phyloP scores from a whole-genome alignment of 495 filamentous ascomycete genomes.

The Aspergillus coremiiformis region DNA sequence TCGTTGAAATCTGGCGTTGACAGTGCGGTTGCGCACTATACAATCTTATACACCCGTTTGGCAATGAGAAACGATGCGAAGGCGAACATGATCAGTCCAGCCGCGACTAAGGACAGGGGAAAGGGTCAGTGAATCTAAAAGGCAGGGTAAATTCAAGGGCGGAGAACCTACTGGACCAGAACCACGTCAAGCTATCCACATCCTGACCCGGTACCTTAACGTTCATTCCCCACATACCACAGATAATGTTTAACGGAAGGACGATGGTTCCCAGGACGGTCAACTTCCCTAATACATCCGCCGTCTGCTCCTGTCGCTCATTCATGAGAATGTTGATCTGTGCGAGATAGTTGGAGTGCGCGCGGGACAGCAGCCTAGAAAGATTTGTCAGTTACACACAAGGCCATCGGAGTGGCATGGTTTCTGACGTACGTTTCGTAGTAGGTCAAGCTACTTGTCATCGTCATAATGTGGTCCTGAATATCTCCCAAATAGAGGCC shows the following conservation, averaged over 20 bases:
- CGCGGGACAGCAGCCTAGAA: conserved; percentile 74
- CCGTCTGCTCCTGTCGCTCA: conserved; percentile 91
- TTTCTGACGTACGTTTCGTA: conserved; percentile 76
- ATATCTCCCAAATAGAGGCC: conserved; percentile 95
- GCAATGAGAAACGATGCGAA: conserved; percentile 71
- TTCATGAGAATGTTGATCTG: conserved; percentile 96
- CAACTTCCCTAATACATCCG: conserved; percentile 87
- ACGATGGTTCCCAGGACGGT: conserved; percentile 96
- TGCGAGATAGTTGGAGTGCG: conserved; percentile 93
- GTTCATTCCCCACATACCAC: conserved; percentile 99
- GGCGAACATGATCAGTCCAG: conserved; percentile 68
- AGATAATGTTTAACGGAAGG: conserved; percentile 96
- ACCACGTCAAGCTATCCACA: conserved; percentile 54
- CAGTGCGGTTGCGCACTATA: conserved; percentile 35
- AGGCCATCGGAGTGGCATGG: background rate
- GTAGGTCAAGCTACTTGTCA: conserved; percentile 90
- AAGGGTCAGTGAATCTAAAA: background rate
- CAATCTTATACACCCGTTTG: conserved; percentile 67
- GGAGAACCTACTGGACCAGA: conserved; percentile 50
- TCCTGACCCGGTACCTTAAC: conserved; percentile 89
- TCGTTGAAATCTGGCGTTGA: too few species aligned
- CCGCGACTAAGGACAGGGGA: conserved; percentile 51
- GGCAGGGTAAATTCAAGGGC: background rate
- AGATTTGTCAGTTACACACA: conserved; percentile 3
- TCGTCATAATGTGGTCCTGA: conserved; percentile 97